These are phyloP conservation scores for Kodamaea jinghongensis DNA, from an alignment of 805 yeast species.

Conservation along the genomic window DNA sequence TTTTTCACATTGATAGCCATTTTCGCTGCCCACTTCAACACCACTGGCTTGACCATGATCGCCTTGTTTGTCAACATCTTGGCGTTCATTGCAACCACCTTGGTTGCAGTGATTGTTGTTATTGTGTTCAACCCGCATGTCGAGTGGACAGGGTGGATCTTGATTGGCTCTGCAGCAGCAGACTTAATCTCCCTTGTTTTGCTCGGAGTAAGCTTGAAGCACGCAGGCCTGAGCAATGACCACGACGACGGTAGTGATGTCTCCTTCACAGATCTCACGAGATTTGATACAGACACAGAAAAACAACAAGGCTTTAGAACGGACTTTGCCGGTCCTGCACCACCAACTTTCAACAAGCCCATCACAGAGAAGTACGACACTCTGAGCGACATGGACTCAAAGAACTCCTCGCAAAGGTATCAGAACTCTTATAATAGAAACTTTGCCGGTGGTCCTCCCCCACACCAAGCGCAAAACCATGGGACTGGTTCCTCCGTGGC, in stretches of 20 bases:
- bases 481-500: not conserved
- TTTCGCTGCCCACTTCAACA: constrained; percentile 23
- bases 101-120: constrained; percentile 53
- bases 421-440: constrained; percentile 1
- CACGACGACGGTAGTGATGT: constrained; percentile 17
- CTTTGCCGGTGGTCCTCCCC: not conserved
- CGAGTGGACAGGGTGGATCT: constrained; percentile 70
- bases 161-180: constrained; percentile 63
- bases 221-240: constrained; percentile 10
- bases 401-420: constrained; percentile 1
- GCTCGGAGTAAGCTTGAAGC: constrained; percentile 21
- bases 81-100: constrained; percentile 52
- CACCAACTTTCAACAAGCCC: constrained; percentile 3
- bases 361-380: not conserved
- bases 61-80: constrained; percentile 46
- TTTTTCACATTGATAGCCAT: constrained; percentile 34
- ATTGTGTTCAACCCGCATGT: constrained; percentile 63
- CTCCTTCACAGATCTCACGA: constrained; percentile 3
- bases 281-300: constrained; percentile 7
- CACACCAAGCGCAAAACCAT: not conserved
- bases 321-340: constrained; percentile 4
- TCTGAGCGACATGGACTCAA: constrained; percentile 6
- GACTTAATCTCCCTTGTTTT: constrained; percentile 52
- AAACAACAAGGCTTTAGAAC: constrained; percentile 7
- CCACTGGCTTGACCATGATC: constrained; percentile 21